Base-by-base conservation (phyloP, 2,329 filamentous ascomycete species). In the Cercospora zeae-maydis region DNA sequence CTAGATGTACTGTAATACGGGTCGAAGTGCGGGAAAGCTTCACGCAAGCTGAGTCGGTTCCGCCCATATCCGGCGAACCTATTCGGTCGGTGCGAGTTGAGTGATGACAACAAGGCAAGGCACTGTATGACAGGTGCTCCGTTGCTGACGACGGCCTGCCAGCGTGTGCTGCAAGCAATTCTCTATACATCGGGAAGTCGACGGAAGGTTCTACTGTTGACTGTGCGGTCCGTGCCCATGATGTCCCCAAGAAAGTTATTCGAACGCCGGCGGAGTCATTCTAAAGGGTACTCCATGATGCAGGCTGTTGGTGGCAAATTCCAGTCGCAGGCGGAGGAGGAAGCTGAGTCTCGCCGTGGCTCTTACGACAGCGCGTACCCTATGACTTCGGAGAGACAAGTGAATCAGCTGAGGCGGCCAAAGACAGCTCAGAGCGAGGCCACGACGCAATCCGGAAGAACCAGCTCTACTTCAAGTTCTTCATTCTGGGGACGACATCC, bases 161-260 rank as follows among this genome's bases (percentile, higher is more conserved):
- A 57, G 24, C 37, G 24, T 19, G n/a, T 7, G 27, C n/a, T 33
- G 37, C 24, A 13, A n/a, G 54, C 19, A 16, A 45, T 14, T 42
- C 30, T 34, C 30, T 9, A n/a, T 11, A 53, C n/a, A 21, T n/a
- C 31, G 49, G 16, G 21, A 16, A 55, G 37, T 37, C 13, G 42
- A 47, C 42, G 19, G 42, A n/a, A 27, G 19, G 6, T 34, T 11
- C n/a, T 11, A 34, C 49, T 5, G n/a, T 19, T 5, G 9, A 53
- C 16, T n/a, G n/a, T n/a, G n/a, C n/a, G n/a, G n/a, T n/a, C n/a
- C 31, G 49, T 19, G 49, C 27, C n/a, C 27, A 16, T 2, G 7
- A 57, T 57, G 54, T 30, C 54, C 13, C 36, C 54, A 53, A 53
- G 49, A n/a, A 33, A 42, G 36, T 19, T 57, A 13, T 57, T 57